phyloP scores from a whole-genome alignment of 2,329 filamentous ascomycete genomes.

The Furcasterigmium furcatum region DNA sequence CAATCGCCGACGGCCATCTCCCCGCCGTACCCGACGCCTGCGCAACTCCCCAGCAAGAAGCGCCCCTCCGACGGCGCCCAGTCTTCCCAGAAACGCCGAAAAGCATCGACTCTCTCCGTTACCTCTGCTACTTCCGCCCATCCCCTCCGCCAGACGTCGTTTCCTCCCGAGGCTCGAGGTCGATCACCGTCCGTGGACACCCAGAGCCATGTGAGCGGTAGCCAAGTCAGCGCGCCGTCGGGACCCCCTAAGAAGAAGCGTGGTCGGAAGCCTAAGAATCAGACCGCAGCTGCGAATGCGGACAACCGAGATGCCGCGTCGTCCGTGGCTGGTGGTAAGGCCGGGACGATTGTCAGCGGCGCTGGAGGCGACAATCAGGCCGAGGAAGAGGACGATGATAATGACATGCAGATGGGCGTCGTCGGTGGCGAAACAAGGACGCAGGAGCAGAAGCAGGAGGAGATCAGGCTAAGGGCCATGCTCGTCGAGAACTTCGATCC shows the following conservation, averaged over 20 bases:
- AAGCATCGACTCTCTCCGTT: conserved; percentile 61
- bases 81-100: conserved; percentile 62
- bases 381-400: conserved; percentile 50
- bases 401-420: conserved; percentile 44
- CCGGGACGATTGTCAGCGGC: conserved; percentile 39
- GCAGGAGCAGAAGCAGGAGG: conserved; percentile 65
- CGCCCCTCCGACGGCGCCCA: conserved; percentile 54
- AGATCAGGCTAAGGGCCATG: conserved; percentile 54
- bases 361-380: conserved; percentile 37
- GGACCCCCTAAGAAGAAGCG: conserved; percentile 54
- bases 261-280: conserved; percentile 57
- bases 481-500: conserved; percentile 62
- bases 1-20: conserved; percentile 52
- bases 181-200: conserved; percentile 66
- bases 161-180: conserved; percentile 62
- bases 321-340: conserved; percentile 38
- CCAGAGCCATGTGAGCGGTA: conserved; percentile 58
- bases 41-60: conserved; percentile 57
- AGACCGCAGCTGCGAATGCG: conserved; percentile 42
- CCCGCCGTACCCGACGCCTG: conserved; percentile 48
- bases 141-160: conserved; percentile 77
- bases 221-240: conserved; percentile 45
- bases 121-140: conserved; percentile 53
- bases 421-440: conserved; percentile 59
- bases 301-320: conserved; percentile 35